Base-by-base conservation (phyloP, 2,329 filamentous ascomycete genomes). In the Claviceps africana region DNA sequence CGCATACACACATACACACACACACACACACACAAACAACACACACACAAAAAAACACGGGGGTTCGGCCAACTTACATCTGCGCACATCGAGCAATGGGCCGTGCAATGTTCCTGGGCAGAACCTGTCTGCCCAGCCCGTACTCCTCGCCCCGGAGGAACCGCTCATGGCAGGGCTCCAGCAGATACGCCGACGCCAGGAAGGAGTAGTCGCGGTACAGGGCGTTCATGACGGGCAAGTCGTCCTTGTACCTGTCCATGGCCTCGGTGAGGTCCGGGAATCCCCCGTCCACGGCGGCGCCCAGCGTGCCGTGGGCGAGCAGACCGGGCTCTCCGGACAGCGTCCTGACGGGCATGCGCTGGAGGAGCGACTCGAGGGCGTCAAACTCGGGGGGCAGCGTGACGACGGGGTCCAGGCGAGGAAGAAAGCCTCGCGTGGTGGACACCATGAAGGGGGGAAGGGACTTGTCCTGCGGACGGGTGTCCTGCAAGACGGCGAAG, bases 161-260 rank as follows among this genome's bases (percentile, higher is more conserved):
- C 40, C 77, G 78, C 70, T 88, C 77, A 69, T 93, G 90, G 67
- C 90, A 96, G 11, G 90, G 90, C 73, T 96, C 90, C 31, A 96
- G 81, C 31, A 96, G 74, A 65, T 95, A 95, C 0, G 88, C 86
- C 25, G 87, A 94, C 5, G 89, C 86, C 31, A 95, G 71, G 74
- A 95, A 96, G 15, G 86, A 86, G 67, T 95, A 96, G 71, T 96
- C 90, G 21, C 90, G 78, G 67, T 95, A 95, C 47, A 94, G 71
- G 35, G 89, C 89, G 61, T 90, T 93, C 73, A 94, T 82, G 54
- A 88, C 71, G 17, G 85, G 84, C 40, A 91, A 75, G 68, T 95
- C 83, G 55, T 82, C 72, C 59, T 78, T 74, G 59, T 86, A 84
- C 67, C 81, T 80, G 61, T 93, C 84, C 53, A 95, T 77, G 58